These are phyloP conservation scores for Aphanoascus verrucosus DNA, from an alignment of 2,329 filamentous ascomycete species.

Conservation along the genomic window DNA sequence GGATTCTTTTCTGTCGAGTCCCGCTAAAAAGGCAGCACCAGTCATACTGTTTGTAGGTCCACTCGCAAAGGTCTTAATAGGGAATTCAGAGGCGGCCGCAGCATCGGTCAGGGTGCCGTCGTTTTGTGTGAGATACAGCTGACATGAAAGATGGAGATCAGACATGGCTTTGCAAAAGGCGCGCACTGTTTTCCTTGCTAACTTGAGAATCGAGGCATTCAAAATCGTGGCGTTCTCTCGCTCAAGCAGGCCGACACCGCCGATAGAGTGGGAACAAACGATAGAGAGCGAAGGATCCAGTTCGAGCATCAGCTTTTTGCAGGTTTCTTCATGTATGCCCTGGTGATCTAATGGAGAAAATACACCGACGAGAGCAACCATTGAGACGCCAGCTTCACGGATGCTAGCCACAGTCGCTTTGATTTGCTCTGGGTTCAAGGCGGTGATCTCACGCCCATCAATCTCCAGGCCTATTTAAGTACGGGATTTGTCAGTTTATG, in stretches of 20 bases:
- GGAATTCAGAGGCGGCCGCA: conserved; percentile 44
- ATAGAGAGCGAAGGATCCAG: conserved; percentile 29
- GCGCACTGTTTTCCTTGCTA: conserved; percentile 47
- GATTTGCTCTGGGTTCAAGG: conserved; percentile 33
- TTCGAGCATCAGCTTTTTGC: conserved; percentile 30
- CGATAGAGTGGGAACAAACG: conserved; percentile 38
- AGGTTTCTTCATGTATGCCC: conserved; percentile 34
- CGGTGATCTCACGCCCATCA: conserved; percentile 38
- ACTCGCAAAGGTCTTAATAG: conserved; percentile 52
- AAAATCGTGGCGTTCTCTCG: conserved; percentile 56
- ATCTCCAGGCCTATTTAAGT: conserved; percentile 34
- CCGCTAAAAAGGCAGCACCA: conserved; percentile 51
- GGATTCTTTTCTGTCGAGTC: conserved; percentile 15
- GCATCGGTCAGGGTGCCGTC: conserved; percentile 51
- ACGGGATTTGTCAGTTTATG: background rate
- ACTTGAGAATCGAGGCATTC: conserved; percentile 51
- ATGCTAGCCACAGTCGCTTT: conserved; percentile 27
- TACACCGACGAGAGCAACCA: conserved; percentile 37
- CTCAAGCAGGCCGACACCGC: conserved; percentile 41
- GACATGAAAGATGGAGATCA: conserved; percentile 42
- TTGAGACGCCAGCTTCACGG: conserved; percentile 27
- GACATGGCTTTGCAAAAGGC: conserved; percentile 46
- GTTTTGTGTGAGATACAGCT: conserved; percentile 53
- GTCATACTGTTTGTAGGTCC: conserved; percentile 55
- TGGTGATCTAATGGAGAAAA: conserved; percentile 40